Evolutionary conservation across 768 basidiomycete genomes (phyloP).

Genomic region (Crepidotus variabilis): DNA sequence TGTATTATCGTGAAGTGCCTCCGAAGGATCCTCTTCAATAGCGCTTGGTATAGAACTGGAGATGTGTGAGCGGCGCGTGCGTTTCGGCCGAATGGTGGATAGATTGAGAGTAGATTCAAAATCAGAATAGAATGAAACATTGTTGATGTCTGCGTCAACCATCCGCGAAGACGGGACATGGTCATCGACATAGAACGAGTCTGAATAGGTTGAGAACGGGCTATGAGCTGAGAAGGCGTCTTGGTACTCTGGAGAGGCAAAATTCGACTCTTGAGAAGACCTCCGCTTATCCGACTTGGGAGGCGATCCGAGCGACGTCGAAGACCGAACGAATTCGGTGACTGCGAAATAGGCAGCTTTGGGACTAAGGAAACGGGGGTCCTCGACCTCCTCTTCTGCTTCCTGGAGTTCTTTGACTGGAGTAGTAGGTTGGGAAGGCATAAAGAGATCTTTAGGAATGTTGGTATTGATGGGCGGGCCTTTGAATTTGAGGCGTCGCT

Average conservation of each 20-base stretch:
- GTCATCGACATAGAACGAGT: constrained; percentile 8
- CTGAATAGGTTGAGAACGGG: constrained; percentile 4
- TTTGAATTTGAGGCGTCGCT: constrained; percentile 5
- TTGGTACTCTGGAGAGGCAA: constrained; percentile 4
- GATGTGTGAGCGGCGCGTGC: neutral
- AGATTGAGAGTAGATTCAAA: neutral
- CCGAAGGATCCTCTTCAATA: neutral
- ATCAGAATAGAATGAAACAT: constrained; percentile 6
- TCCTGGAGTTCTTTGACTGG: neutral
- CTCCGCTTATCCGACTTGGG: neutral
- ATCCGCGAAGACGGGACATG: neutral
- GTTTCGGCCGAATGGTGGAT: neutral
- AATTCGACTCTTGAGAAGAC: constrained; percentile 1
- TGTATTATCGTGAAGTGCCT: neutral
- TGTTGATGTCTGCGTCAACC: constrained; percentile 1
- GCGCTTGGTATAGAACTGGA: neutral
- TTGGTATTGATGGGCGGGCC: constrained; percentile 5
- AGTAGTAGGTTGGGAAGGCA: neutral
- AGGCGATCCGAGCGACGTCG: neutral
- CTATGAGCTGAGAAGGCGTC: constrained; percentile 1
- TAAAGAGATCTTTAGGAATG: constrained; percentile 2
- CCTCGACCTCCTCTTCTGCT: neutral
- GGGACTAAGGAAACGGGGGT: constrained; percentile 1
- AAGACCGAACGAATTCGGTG: constrained; percentile 6
- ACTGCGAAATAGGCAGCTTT: constrained; percentile 1